Percentiles rank a stretch among this genome's conserved stretches.
Conservation (phyloP, 768 basidiomycete genomes). For the Antrodiella citrinella region DNA sequence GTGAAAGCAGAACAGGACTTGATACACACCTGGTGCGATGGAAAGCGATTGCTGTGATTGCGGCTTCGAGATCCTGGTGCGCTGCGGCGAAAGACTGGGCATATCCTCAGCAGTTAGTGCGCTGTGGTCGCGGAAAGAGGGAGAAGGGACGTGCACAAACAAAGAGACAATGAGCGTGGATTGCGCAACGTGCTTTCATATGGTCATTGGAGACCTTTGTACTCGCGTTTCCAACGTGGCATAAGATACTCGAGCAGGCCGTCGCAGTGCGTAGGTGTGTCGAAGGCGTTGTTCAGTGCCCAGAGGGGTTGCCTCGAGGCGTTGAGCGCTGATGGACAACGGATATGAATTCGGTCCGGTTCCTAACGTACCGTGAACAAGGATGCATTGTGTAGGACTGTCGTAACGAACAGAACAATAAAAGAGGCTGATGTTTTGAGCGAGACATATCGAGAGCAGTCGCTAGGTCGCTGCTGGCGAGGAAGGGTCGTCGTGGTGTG, state of each 20-base stretch:
- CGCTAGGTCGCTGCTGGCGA: background rate
- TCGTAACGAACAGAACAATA: background rate
- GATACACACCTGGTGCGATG: constrained; percentile 9
- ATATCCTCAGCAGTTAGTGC: constrained; percentile 28
- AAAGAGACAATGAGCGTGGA: constrained; percentile 22
- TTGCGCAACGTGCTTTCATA: constrained; percentile 22
- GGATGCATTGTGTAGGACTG: background rate
- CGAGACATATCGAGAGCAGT: background rate
- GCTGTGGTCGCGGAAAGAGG: constrained; percentile 11
- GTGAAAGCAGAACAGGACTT: background rate
- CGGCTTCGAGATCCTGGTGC: constrained; percentile 36
- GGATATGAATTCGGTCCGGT: background rate
- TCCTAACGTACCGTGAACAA: background rate
- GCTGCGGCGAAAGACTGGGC: constrained; percentile 54
- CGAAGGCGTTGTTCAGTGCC: background rate
- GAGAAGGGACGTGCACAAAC: constrained; percentile 20
- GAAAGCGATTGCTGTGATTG: constrained; percentile 25
- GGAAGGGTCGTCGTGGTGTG: background rate
- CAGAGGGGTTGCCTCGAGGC: background rate
- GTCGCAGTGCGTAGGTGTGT: background rate
- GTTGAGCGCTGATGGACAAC: background rate
- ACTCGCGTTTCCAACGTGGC: constrained; percentile 67
- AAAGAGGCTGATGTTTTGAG: background rate
- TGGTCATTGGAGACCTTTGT: constrained; percentile 21
- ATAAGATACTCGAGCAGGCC: constrained; percentile 7